phyloP scores from a whole-genome alignment of 768 basidiomycete genomes.

The Boletellus sp. region DNA sequence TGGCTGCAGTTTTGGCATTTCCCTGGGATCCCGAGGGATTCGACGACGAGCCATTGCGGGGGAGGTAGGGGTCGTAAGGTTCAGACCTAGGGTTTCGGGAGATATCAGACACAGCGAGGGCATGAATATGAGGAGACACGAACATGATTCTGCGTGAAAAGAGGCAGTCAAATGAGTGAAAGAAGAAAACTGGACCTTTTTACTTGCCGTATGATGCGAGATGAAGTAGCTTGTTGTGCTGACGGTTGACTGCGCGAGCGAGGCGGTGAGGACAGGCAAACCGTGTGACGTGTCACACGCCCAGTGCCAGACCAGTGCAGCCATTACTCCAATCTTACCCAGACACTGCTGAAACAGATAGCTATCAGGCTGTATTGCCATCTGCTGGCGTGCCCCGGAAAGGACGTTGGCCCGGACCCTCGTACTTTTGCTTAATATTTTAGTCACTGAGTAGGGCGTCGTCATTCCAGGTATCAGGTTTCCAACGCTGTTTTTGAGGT shows the following conservation, averaged over 20 bases:
- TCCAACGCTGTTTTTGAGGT: too few relatives aligned
- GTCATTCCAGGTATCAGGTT: too few relatives aligned
- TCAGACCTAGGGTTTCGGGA: constrained; percentile 66
- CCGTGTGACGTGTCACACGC: constrained; percentile 20
- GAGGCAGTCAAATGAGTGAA: neutral
- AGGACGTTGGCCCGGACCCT: too few relatives aligned
- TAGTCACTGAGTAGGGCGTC: too few relatives aligned
- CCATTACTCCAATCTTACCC: too few relatives aligned
- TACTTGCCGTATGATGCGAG: constrained; percentile 21
- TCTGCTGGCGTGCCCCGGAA: too few relatives aligned
- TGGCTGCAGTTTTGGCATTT: constrained; percentile 87
- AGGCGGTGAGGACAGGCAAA: constrained; percentile 11
- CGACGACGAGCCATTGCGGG: constrained; percentile 71
- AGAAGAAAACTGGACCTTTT: neutral
- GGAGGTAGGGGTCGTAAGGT: constrained; percentile 98
- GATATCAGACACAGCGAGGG: constrained; percentile 1
- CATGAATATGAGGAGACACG: constrained; percentile 14
- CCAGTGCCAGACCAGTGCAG: too few relatives aligned
- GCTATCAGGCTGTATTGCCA: too few relatives aligned
- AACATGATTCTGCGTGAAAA: constrained; percentile 23
- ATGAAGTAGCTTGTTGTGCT: constrained; percentile 6
- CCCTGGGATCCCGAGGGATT: constrained; percentile 44
- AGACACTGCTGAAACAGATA: too few relatives aligned
- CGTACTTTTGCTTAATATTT: too few relatives aligned
- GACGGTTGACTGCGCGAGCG: constrained; percentile 22